These are phyloP conservation scores for Arthrinium puccinioides DNA, from an alignment of 2,329 filamentous ascomycete species.

Conservation along the genomic window DNA sequence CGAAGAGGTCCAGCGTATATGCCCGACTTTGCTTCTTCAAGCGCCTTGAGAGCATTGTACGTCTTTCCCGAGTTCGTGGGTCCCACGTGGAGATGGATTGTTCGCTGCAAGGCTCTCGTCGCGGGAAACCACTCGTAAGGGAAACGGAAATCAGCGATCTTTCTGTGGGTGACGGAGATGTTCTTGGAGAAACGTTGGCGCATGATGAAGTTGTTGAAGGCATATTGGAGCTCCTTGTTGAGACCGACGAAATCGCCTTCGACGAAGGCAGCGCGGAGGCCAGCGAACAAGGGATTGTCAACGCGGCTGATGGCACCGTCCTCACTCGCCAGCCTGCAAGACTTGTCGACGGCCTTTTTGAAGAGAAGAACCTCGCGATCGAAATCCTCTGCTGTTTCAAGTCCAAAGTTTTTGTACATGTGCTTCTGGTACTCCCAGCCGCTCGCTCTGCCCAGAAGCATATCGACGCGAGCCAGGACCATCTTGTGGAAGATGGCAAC, in stretches of 20 bases:
- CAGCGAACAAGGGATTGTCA: slow-evolving; percentile 49
- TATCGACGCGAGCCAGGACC: slow-evolving; percentile 23
- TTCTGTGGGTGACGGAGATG: slow-evolving; percentile 51
- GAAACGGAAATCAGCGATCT: slow-evolving; percentile 75
- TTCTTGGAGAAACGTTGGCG: slow-evolving; percentile 48
- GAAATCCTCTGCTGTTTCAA: slow-evolving; percentile 32
- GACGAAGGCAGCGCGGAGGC: slow-evolving; percentile 54
- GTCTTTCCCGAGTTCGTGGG: slow-evolving; percentile 99
- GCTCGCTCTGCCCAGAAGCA: slow-evolving; percentile 22
- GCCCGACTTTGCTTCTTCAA: slow-evolving; percentile 69
- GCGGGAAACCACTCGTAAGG: slow-evolving; percentile 89
- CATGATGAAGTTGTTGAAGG: slow-evolving; percentile 60
- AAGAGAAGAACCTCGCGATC: slow-evolving; percentile 38
- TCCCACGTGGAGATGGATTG: slow-evolving; percentile 86
- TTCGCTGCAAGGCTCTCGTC: slow-evolving; percentile 72
- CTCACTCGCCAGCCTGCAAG: slow-evolving; percentile 35
- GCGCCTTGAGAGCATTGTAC: slow-evolving; percentile 79
- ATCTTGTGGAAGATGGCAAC: slow-evolving; percentile 18
- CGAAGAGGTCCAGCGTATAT: slow-evolving; percentile 88
- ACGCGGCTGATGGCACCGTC: slow-evolving; percentile 26
- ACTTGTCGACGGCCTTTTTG: slow-evolving; percentile 33
- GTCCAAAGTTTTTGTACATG: slow-evolving; percentile 25
- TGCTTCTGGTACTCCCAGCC: slow-evolving; percentile 14
- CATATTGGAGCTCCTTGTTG: slow-evolving; percentile 52
- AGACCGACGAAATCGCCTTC: slow-evolving; percentile 43